Conservation (phyloP, 495 filamentous ascomycete species). For the Lophiotrema nucula region DNA sequence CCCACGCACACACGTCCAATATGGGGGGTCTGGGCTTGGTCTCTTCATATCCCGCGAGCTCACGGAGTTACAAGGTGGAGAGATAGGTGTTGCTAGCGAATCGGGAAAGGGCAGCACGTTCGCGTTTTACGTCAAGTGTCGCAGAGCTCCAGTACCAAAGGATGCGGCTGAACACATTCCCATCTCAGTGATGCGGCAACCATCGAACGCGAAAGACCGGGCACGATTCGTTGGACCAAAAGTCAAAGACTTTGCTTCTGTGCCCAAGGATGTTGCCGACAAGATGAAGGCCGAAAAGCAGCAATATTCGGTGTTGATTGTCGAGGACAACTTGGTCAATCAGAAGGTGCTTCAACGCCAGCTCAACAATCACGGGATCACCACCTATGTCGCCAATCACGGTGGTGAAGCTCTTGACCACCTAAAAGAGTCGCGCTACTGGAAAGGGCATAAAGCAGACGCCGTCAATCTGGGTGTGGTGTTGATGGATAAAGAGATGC, state of each 20-base stretch:
- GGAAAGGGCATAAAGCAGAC: constrained; percentile 39
- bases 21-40: constrained; percentile 79
- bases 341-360: constrained; percentile 66
- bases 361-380: constrained; percentile 61
- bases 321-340: constrained; percentile 75
- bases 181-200: constrained; percentile 11
- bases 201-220: constrained; percentile 23
- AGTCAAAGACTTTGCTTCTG: constrained; percentile 35
- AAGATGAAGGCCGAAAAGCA: not conserved
- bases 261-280: not conserved
- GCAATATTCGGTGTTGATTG: constrained; percentile 59
- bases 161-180: constrained; percentile 22
- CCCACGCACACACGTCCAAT: constrained; percentile 74
- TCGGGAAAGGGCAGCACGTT: constrained; percentile 76
- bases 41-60: constrained; percentile 78
- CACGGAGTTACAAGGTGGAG: constrained; percentile 78
- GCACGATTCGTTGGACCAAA: constrained; percentile 13
- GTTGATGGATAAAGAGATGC: constrained; percentile 86
- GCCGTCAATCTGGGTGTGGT: constrained; percentile 58
- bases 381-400: constrained; percentile 68
- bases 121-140: constrained; percentile 74
- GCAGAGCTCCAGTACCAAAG: constrained; percentile 43
- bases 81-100: constrained; percentile 74
- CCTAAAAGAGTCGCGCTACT: constrained; percentile 42
- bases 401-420: constrained; percentile 70